Evolutionary conservation across 2,329 filamentous ascomycete species (phyloP), one percentile per base, ranked within the genome.

Genomic region (Claviceps pusilla): DNA sequence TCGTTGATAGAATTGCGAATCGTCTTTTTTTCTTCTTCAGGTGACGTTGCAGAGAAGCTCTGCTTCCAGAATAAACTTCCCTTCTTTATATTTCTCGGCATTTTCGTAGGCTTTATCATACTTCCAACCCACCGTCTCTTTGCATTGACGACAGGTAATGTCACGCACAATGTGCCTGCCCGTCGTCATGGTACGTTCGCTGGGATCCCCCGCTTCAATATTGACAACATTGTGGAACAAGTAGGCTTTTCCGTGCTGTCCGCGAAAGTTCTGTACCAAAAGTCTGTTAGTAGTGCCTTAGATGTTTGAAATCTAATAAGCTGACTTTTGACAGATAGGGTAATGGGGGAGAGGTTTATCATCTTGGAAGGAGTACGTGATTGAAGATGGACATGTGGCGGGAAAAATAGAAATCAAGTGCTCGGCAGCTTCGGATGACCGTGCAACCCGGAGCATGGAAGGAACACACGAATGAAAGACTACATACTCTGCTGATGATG

Each of bases 61-160:
- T 37, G 87, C 87, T 74, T 97, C 91, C 55, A 98, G 77, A 57
- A 98, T 98, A 68, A 87, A 97, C 73, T 97, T 98, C 54, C 89
- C 90, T 76, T 98, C 93, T 75, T 98, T 98, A 73, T 98, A 98
- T 73, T 95, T 95, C 78, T 98, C 91, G 59, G 78, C 84, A 39
- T 75, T 71, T 73, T 98, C 93, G 68, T 87, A 97, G 1, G 93
- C 93, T 73, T 94, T 95, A 71, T 98, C 93, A 68, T 98, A 98
- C 70, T 95, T 97, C 93, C 93, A 98, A 41, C 93, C 93, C 53
- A 98, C 93, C 35, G 85, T 86, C 69, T 90, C 86, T 66, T 86
- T 86, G 78, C 93, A 98, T 70, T 95, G 87, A 56, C 86, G 80
- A 74, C 93, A 98, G 56, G 76, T 76, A 63, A 98, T 96, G 68